Evolutionary conservation across 1,284 basidiomycete genomes (phyloP).

Genomic region (Apiotrichum veenhuisii): DNA sequence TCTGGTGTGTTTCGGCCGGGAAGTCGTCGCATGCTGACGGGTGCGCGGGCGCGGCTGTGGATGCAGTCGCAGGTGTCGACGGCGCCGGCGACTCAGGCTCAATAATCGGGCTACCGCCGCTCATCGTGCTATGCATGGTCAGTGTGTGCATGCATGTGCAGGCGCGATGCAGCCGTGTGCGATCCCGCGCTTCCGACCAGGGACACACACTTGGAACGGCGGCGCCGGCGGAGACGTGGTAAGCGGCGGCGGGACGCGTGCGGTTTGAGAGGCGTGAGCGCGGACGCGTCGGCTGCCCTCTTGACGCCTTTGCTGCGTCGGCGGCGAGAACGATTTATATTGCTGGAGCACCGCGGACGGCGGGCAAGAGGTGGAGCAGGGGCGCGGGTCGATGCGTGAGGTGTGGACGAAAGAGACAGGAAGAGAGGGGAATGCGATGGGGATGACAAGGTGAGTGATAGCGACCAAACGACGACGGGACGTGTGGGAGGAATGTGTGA

Average conservation of each 20-base stretch:
- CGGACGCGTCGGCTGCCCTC: slow-evolving; percentile 4
- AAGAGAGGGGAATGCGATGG: no score
- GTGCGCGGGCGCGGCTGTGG: not conserved
- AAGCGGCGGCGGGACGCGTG: slow-evolving; percentile 1
- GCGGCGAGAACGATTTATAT: slow-evolving; percentile 15
- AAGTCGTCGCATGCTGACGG: not conserved
- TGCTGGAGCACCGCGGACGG: slow-evolving; percentile 15
- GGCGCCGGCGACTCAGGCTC: not conserved
- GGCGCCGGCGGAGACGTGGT: not conserved
- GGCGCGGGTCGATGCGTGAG: slow-evolving; percentile 12
- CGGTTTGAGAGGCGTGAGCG: not conserved
- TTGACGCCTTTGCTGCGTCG: slow-evolving; percentile 7
- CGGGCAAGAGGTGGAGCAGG: slow-evolving; percentile 25
- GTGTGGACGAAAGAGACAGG: not conserved
- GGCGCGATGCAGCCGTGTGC: not conserved
- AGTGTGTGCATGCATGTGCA: not conserved
- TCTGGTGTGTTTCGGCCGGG: not conserved
- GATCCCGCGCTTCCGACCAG: not conserved
- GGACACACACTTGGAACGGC: slow-evolving; percentile 7
- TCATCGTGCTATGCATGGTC: slow-evolving; percentile 1
- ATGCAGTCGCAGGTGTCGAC: not conserved
- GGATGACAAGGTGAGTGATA: no score
- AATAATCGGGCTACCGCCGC: not conserved
- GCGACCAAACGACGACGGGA: no score
- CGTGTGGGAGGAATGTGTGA: no score